Evolutionary conservation across 2,329 filamentous ascomycete species (phyloP).

Genomic region (Paraphaeosphaeria minitans): DNA sequence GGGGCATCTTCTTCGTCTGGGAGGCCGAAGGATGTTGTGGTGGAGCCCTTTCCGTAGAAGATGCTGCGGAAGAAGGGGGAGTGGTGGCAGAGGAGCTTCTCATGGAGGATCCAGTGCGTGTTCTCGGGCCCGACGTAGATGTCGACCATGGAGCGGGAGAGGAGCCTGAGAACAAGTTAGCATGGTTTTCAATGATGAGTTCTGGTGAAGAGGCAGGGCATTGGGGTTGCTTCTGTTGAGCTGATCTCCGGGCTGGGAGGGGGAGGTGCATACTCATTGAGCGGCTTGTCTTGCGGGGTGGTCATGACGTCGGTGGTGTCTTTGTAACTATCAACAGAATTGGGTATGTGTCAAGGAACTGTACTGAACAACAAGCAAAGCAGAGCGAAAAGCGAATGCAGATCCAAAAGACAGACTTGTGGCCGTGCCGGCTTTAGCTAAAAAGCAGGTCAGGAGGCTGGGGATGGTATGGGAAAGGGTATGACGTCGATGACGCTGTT

Average conservation of each 20-base stretch:
- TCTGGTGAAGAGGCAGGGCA: too few relatives aligned
- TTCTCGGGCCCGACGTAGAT: conserved; percentile 61
- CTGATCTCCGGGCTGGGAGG: background rate
- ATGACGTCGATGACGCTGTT: conserved; percentile 42
- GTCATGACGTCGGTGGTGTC: conserved; percentile 27
- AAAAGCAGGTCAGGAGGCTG: conserved; percentile 35
- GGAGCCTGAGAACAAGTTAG: conserved; percentile 48
- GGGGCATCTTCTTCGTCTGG: conserved; percentile 59
- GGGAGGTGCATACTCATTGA: conserved; percentile 38
- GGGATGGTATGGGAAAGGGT: conserved; percentile 21
- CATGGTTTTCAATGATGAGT: background rate
- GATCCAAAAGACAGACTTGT: conserved; percentile 19
- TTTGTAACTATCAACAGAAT: background rate
- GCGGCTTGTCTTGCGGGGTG: conserved; percentile 35
- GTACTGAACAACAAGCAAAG: background rate
- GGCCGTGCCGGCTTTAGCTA: conserved; percentile 27
- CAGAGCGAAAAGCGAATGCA: conserved; percentile 6
- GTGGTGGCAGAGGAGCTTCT: conserved; percentile 61
- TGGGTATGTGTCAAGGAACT: background rate
- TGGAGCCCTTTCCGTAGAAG: conserved; percentile 51
- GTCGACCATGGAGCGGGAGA: conserved; percentile 60
- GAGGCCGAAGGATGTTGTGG: conserved; percentile 52
- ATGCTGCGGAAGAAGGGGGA: conserved; percentile 60
- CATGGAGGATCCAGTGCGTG: conserved; percentile 61
- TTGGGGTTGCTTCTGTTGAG: too few relatives aligned